Evolutionary conservation across 1,284 basidiomycete species (phyloP).

Genomic region (Tetrapyrgos nigripes): DNA sequence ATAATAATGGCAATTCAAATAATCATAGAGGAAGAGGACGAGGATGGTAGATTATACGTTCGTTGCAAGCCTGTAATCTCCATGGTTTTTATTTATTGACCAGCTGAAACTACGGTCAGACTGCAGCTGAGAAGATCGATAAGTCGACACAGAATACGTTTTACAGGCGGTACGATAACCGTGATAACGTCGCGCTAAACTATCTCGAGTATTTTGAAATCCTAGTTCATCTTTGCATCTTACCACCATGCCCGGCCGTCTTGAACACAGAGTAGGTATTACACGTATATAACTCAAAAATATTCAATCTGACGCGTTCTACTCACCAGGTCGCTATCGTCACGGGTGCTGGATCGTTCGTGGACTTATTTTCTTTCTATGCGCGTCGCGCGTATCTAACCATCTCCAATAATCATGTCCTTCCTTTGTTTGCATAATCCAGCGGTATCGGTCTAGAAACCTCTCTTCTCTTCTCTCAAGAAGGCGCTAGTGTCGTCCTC

Average conservation of each 20-base stretch:
- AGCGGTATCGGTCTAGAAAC: conserved; percentile 96
- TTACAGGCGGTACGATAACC: no score
- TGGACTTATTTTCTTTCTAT: conserved; percentile 19
- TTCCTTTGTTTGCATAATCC: conserved; percentile 5
- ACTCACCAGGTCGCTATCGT: conserved; percentile 71
- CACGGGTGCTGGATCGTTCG: conserved; percentile 87
- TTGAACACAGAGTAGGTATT: conserved; percentile 67
- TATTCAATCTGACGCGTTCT: conserved; percentile 17
- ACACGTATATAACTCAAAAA: conserved; percentile 1
- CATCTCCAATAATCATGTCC: not conserved
- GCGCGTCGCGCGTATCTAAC: not conserved
- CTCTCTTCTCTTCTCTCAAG: conserved; percentile 89
- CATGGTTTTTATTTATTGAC: no score
- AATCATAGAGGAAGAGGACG: conserved; percentile 20
- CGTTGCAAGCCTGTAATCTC: no score
- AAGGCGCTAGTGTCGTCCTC: conserved; percentile 88
- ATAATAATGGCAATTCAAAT: conserved; percentile 27
- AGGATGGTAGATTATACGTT: conserved; percentile 14
- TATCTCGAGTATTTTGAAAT: no score
- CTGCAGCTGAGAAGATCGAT: no score
- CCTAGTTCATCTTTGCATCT: no score
- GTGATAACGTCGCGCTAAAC: no score
- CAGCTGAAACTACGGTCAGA: no score
- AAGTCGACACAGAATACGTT: no score
- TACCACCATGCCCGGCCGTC: conserved; percentile 65